Evolutionary conservation across 1,139 yeast genomes (phyloP), one percentile per base, ranked within the genome.

Genomic region (Geotrichum restrictum): DNA sequence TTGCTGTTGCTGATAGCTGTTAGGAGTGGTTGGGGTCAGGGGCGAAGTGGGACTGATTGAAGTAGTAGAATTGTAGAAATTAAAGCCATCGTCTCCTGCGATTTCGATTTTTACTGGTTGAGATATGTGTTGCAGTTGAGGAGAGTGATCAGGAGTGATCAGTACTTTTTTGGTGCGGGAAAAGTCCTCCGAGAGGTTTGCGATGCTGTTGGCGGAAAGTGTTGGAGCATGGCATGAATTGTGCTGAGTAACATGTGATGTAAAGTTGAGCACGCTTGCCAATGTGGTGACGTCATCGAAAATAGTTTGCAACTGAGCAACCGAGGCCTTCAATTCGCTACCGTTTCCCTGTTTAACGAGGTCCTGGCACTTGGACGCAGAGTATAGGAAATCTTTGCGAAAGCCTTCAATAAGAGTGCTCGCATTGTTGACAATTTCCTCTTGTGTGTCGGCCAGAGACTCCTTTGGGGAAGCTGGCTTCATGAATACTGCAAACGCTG

Each of bases 341-440:
- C 21, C 14, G 7, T 32, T 38, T 18, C 32, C 19, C 18, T 29
- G 18, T 7, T 41, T 41, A 14, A 16, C 19, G 21, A 37, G 7
- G 7, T 33, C 29, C 36, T 24, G 47, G 37, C 43, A 40, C 1
- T 44, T 8, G 10, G 24, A 19, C n/a, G n/a, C 41, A 1, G 43
- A 33, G 13, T 32, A 11, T 21, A 45, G 34, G 39, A 51, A 51
- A 14, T 46, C 50, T 31, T 32, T 40, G 11, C 45, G 14, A 16
- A 51, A 51, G 6, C 46, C 50, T 18, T 51, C 41, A 19, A 51
- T 46, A 7, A 51, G 41, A 2, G 45, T 49, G 16, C 51, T 33
- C n/a, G 54, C 54, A 22, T 47, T 51, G 31, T 42, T 31, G 18
- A 43, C 51, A 41, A 51, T 51, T 11, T 51, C 45, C 34, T 31